Conservation (phyloP, 345 rosid genomes). For the Ricinus communis region DNA sequence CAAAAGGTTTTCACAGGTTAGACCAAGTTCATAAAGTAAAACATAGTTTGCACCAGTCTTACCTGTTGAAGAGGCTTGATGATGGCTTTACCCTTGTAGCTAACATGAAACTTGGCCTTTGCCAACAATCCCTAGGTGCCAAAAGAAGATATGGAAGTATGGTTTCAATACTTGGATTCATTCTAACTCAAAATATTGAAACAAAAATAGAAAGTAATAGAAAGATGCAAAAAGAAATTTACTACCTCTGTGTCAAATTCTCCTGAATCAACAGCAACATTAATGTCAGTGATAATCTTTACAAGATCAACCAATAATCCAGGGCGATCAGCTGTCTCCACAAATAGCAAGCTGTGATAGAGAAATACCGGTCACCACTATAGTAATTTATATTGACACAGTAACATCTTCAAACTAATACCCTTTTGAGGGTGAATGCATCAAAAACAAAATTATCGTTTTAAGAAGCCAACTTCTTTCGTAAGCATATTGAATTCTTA, state of each 20-base stretch:
- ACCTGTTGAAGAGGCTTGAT: constrained; percentile 96
- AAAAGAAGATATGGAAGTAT: constrained; percentile 10
- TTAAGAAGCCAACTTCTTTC: no score
- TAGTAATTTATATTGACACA: not conserved
- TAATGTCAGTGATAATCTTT: constrained; percentile 73
- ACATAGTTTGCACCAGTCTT: not conserved
- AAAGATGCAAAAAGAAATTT: not conserved
- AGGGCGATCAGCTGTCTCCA: constrained; percentile 96
- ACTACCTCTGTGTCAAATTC: constrained; percentile 96
- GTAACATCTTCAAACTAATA: not conserved
- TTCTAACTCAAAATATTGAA: not conserved
- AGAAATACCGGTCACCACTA: not conserved
- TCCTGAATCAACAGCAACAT: constrained; percentile 81
- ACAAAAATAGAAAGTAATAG: not conserved
- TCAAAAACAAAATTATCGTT: not conserved
- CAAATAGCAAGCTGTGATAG: constrained; percentile 71
- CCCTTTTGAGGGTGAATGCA: not conserved
- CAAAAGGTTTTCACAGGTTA: no score
- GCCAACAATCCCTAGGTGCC: constrained; percentile 76
- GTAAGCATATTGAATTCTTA: not conserved
- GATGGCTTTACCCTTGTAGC: constrained; percentile 76
- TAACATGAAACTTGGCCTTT: constrained; percentile 93
- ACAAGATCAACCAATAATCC: constrained; percentile 93
- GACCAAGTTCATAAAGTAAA: no score
- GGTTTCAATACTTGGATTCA: not conserved